A percentile compares a stretch with the other conserved stretches of the same genome.
Evolutionary conservation across 208 protist species (phyloP).

Genomic region (Leishmania major): DNA sequence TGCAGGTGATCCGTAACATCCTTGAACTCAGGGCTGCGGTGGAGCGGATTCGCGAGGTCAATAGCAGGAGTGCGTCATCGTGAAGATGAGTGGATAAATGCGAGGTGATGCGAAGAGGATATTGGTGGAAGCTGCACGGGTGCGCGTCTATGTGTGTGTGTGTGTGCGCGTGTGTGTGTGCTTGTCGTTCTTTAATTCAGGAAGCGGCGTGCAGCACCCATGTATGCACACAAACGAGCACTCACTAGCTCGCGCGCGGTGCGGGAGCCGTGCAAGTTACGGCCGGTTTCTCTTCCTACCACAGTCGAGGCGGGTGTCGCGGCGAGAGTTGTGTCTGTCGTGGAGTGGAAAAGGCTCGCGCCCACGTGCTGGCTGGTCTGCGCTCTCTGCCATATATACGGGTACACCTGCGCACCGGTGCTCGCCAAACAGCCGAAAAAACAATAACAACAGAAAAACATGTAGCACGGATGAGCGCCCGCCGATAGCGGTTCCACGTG

Average conservation of each 20-base stretch:
- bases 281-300: neutral
- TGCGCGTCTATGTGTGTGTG: neutral
- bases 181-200: neutral
- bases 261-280: neutral
- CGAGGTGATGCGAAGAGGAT: neutral
- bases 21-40: constrained; percentile 56
- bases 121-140: neutral
- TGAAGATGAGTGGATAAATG: neutral
- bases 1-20: constrained; percentile 59
- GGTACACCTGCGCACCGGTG: neutral
- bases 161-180: neutral
- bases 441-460: neutral
- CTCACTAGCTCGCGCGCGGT: neutral
- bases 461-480: neutral
- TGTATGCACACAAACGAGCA: neutral
- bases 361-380: neutral
- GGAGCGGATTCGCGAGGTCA: constrained; percentile 23
- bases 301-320: neutral
- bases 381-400: neutral
- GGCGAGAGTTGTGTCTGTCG: neutral
- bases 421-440: neutral
- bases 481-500: neutral
- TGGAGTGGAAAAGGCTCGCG: neutral
- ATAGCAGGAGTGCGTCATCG: neutral
- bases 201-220: neutral